These are phyloP conservation scores for Podaxis carcinomalis DNA, from an alignment of 768 basidiomycete species.

Conservation along the genomic window DNA sequence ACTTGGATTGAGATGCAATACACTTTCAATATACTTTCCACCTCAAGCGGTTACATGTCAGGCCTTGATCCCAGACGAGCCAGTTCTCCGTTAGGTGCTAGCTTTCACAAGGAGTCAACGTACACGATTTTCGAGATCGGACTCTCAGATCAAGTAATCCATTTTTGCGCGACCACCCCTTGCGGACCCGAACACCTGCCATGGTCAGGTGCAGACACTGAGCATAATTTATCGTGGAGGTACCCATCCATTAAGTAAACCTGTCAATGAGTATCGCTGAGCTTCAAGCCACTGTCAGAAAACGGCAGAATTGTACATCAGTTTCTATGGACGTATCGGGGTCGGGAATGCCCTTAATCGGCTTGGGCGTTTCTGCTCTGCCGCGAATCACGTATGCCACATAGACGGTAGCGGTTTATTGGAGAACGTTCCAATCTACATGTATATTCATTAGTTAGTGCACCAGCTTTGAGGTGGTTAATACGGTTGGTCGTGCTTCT, in stretches of 20 bases:
- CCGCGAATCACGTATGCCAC: conserved; percentile 5
- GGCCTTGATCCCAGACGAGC: too few relatives aligned
- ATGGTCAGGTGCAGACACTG: background rate
- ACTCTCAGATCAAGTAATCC: background rate
- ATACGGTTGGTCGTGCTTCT: background rate
- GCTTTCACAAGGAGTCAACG: too few relatives aligned
- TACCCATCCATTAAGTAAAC: background rate
- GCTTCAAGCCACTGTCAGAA: conserved; percentile 3
- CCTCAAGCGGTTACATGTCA: too few relatives aligned
- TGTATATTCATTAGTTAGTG: background rate
- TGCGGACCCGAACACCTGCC: background rate
- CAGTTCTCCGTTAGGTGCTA: too few relatives aligned
- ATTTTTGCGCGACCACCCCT: background rate
- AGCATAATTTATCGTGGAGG: background rate
- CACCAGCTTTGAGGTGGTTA: background rate
- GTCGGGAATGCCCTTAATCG: background rate
- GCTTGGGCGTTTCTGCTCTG: background rate
- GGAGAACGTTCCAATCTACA: background rate
- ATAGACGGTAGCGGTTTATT: background rate
- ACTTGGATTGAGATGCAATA: too few relatives aligned
- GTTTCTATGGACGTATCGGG: background rate
- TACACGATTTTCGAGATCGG: too few relatives aligned
- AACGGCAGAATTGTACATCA: background rate
- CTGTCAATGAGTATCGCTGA: background rate
- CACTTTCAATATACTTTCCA: too few relatives aligned